Percentiles rank a stretch among this genome's conserved stretches.
Evolutionary conservation across 2,329 filamentous ascomycete species (phyloP).

Genomic region (Fusarium stilboides): DNA sequence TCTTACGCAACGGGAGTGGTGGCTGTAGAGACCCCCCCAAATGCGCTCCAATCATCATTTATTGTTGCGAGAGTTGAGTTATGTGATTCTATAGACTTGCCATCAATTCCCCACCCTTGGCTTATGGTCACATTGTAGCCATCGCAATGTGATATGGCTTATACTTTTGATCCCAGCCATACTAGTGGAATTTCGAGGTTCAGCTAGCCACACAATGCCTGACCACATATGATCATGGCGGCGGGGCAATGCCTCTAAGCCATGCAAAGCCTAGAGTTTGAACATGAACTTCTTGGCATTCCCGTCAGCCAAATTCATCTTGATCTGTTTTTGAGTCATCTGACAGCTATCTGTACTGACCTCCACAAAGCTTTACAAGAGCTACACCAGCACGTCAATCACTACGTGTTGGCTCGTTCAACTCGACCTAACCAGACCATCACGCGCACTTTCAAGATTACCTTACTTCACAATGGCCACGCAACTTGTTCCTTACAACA

Average conservation of each 20-base stretch:
- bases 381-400: neutral
- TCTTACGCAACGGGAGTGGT: too few relatives aligned
- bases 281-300: neutral
- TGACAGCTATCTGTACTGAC: neutral
- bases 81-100: too few relatives aligned
- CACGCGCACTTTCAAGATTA: neutral
- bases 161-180: neutral
- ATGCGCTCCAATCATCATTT: too few relatives aligned
- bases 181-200: too few relatives aligned
- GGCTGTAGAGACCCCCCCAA: too few relatives aligned
- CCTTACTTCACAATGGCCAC: conserved; percentile 6
- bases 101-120: neutral
- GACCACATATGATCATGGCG: too few relatives aligned
- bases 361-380: neutral
- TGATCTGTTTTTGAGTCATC: neutral
- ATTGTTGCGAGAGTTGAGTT: too few relatives aligned
- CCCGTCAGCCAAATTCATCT: neutral
- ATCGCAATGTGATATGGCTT: neutral
- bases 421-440: neutral
- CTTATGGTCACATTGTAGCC: neutral
- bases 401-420: neutral
- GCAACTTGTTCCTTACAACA: conserved; percentile 15
- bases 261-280: neutral
- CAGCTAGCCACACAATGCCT: neutral
- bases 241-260: neutral